Conservation (phyloP, 331 rosid species). For the Phaseolus coccineus region DNA sequence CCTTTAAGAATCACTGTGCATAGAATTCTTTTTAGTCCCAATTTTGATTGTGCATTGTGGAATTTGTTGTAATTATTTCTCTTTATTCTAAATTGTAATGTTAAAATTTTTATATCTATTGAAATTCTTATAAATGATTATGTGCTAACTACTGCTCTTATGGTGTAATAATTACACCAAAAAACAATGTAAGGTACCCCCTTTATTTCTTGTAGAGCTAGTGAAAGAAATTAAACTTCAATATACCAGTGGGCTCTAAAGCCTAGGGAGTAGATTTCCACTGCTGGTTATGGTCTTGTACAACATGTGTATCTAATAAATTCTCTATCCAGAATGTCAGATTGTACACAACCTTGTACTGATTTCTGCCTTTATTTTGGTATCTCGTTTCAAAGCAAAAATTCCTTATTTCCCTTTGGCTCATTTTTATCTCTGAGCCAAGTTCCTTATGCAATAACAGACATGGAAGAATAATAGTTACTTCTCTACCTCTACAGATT, state of each 20-base stretch:
- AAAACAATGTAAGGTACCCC: neutral
- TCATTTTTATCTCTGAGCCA: conserved; percentile 7
- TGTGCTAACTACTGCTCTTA: neutral
- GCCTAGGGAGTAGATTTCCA: neutral
- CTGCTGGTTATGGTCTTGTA: neutral
- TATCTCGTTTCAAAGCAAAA: neutral
- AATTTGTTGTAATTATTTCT: neutral
- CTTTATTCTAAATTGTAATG: neutral
- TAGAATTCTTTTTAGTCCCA: neutral
- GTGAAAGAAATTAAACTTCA: conserved; percentile 6
- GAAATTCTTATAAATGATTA: neutral
- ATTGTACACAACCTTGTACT: conserved; percentile 25
- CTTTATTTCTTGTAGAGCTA: conserved; percentile 7
- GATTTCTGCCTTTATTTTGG: conserved; percentile 24
- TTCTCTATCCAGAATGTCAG: conserved; percentile 1
- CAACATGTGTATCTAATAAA: neutral
- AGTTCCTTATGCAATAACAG: conserved; percentile 1
- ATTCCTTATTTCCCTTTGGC: conserved; percentile 11
- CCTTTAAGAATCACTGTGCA: conserved; percentile 11
- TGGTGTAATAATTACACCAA: neutral
- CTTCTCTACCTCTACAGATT: conserved; percentile 62
- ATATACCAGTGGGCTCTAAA: neutral
- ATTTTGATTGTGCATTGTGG: conserved; percentile 4
- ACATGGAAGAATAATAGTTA: conserved; percentile 18
- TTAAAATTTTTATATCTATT: neutral